These are phyloP conservation scores for Serendipita sp. DNA, from an alignment of 768 basidiomycete genomes.

Conservation along the genomic window DNA sequence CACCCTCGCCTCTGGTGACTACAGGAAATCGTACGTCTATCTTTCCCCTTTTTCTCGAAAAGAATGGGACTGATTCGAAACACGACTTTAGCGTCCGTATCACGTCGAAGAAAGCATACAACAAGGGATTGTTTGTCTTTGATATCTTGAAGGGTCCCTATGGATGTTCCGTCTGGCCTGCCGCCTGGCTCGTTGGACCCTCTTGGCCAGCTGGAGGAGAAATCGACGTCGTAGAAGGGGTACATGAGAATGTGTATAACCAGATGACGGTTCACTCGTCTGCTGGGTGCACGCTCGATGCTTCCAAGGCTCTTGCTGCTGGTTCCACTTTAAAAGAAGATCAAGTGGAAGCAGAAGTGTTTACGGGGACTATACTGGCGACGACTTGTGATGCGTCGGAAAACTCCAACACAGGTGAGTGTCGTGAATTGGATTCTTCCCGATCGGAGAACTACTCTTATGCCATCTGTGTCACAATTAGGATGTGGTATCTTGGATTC, in stretches of 20 bases:
- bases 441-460: too few species aligned
- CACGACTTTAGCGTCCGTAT: conserved; percentile 43
- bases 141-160: conserved; percentile 46
- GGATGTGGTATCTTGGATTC: conserved; percentile 25
- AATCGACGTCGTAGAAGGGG: conserved; percentile 17
- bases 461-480: not conserved
- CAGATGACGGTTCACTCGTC: conserved; percentile 29
- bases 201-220: not conserved
- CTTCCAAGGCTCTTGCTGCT: conserved; percentile 11
- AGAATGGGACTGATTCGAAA: not conserved
- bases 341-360: conserved; percentile 9
- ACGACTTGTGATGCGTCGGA: conserved; percentile 20
- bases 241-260: conserved; percentile 26
- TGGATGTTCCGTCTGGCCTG: conserved; percentile 49
- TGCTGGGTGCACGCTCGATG: conserved; percentile 24
- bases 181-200: conserved; percentile 29
- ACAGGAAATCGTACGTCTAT: conserved; percentile 34
- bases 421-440: not conserved
- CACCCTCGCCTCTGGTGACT: conserved; percentile 30
- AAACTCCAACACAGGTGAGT: conserved; percentile 22
- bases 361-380: conserved; percentile 18
- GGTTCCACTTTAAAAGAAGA: not conserved
- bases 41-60: not conserved
- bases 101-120: conserved; percentile 43
- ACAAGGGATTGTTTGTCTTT: conserved; percentile 55